Percentiles rank a stretch among this genome's conserved stretches.
Conservation (phyloP, 495 filamentous ascomycete species). For the Tuber umbilicatum region DNA sequence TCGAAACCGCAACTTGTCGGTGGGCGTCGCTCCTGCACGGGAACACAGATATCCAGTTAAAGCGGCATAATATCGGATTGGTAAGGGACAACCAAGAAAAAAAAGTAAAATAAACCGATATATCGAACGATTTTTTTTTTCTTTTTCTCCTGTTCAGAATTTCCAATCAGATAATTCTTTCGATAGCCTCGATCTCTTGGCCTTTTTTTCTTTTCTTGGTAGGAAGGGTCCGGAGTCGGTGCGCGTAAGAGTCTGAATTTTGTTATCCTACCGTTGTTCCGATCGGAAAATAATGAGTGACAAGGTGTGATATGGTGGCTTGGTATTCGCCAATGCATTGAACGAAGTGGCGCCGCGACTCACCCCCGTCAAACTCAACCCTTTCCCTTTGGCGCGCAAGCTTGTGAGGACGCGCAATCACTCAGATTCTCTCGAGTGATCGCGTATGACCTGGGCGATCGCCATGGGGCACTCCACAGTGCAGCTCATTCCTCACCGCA, state of each 20-base stretch:
- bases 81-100: background rate
- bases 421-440: slow-evolving; percentile 3
- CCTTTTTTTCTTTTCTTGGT: background rate
- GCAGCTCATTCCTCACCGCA: background rate
- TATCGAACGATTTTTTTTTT: background rate
- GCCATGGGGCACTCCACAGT: background rate
- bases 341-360: background rate
- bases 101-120: background rate
- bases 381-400: background rate
- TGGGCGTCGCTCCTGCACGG: background rate
- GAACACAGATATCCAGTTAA: background rate
- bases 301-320: background rate
- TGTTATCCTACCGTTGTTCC: background rate
- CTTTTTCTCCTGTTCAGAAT: background rate
- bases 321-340: background rate
- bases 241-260: background rate
- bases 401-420: background rate
- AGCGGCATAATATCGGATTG: background rate
- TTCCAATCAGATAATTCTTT: background rate
- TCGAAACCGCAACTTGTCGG: background rate
- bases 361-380: background rate
- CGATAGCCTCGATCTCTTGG: background rate
- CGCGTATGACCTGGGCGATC: background rate
- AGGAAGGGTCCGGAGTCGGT: background rate
- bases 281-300: background rate